Evolutionary conservation across 108 stramenopile genomes (phyloP).

Genomic region (Nannochloropsis gaditana): DNA sequence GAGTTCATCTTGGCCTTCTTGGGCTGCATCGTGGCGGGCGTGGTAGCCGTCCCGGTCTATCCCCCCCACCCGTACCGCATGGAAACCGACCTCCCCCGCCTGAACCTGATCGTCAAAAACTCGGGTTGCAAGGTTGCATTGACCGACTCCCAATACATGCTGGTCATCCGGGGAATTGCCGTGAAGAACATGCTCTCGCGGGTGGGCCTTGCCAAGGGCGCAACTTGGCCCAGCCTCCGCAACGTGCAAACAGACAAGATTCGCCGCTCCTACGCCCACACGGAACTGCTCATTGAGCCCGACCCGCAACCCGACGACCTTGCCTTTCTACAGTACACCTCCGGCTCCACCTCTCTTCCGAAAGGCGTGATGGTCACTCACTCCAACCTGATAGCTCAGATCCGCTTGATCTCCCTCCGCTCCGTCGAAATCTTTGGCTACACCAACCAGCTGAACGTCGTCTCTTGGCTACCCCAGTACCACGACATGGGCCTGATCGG

Average conservation of each 20-base stretch:
- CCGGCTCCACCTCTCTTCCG: constrained; percentile 74
- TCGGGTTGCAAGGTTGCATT: neutral
- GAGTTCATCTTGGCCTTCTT: constrained; percentile 89
- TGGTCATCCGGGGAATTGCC: neutral
- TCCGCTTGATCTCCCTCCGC: constrained; percentile 21
- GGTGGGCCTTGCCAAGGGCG: neutral
- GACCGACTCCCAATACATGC: neutral
- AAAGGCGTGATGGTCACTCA: constrained; percentile 79
- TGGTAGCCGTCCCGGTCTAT: constrained; percentile 53
- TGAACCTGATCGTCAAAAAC: constrained; percentile 13
- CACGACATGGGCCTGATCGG: constrained; percentile 99
- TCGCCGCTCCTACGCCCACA: neutral
- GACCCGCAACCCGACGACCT: constrained; percentile 45
- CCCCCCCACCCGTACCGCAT: constrained; percentile 48
- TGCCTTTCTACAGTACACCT: constrained; percentile 96
- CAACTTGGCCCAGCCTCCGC: constrained; percentile 15
- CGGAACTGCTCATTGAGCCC: neutral
- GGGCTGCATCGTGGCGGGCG: constrained; percentile 67
- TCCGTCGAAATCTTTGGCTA: constrained; percentile 28
- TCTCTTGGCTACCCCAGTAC: constrained; percentile 98
- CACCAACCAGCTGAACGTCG: constrained; percentile 57
- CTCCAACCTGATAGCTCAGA: constrained; percentile 39
- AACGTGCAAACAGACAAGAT: constrained; percentile 17
- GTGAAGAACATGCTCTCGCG: constrained; percentile 14
- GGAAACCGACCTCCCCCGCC: constrained; percentile 41